Conservation (phyloP, 176 grass and related monocot species). For the Microstegium vimineum region DNA sequence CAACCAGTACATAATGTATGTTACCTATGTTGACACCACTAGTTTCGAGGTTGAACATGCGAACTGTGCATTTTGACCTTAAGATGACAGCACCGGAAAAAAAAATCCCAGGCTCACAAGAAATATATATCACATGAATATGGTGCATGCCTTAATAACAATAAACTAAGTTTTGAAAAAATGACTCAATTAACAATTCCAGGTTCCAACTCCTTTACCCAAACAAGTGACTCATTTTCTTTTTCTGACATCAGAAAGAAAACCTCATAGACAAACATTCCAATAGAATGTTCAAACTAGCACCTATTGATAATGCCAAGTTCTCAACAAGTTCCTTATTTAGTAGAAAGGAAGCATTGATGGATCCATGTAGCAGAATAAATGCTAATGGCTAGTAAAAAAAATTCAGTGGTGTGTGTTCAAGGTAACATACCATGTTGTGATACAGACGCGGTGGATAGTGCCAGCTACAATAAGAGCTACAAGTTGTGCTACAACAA, state of each 20-base stretch:
- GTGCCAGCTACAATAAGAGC: conserved; percentile 88
- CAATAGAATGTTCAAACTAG: not conserved
- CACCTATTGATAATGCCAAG: not conserved
- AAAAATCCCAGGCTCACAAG: not conserved
- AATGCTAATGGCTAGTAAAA: not conserved
- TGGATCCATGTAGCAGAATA: not conserved
- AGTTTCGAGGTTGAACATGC: not conserved
- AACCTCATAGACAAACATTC: not conserved
- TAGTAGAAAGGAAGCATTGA: conserved; percentile 6
- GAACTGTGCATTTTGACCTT: not conserved
- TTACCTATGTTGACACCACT: not conserved
- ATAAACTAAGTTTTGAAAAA: not conserved
- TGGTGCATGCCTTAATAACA: not conserved
- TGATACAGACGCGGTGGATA: conserved; percentile 95
- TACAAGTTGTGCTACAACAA: conserved; percentile 75
- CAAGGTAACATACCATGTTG: conserved; percentile 76
- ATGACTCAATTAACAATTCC: not conserved
- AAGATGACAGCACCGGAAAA: not conserved
- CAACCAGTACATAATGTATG: not conserved
- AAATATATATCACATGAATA: not conserved
- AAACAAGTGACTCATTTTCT: not conserved
- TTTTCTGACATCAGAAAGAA: not conserved
- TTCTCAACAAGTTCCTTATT: not conserved
- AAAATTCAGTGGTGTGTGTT: not conserved
- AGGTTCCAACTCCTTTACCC: not conserved